Evolutionary conservation across 352 stramenopile genomes (phyloP), one percentile per base, ranked within the genome.

Genomic region (Pythium brachiatum): DNA sequence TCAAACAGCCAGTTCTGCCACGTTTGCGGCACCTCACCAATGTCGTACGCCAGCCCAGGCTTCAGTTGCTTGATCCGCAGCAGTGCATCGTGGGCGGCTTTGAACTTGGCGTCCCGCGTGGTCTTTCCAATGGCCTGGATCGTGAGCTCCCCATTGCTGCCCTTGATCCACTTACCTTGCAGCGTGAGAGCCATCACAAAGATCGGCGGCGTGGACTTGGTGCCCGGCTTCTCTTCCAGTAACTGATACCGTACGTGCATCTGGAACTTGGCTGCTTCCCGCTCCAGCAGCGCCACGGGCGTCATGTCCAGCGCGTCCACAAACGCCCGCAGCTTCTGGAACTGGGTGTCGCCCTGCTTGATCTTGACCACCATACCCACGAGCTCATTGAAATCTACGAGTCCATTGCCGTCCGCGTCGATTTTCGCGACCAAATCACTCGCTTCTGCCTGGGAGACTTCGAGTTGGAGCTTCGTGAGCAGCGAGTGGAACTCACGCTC

Each of bases 51-150:
- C 21, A 90, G 69, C 13, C 83, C 80, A 11, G 83, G 81, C 55
- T 88, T 80, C 9, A 91, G 67, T 50, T 81, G 82, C 38, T 79
- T 75, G 20, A 90, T 70, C 41, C 70, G 75, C 25, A 76, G 66
- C 16, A 92, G 48, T 13, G 69, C 83, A 26, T 72, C 69, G 53
- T 91, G 76, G 1, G 81, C 83, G 38, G 70, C 81, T 51, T 81
- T 80, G 67, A 89, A 86, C 53, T 93, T 93, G 54, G 83, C 81
- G 50, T 93, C 81, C 56, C 78, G 78, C 1, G 79, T 88, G 3
- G 75, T 84, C 54, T 74, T 81, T 0, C 81, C 81, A 3, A 75
- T 57, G 1, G 68, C 69, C 59, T 81, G 72, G 2, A 90, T 63
- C 25, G 44, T 70, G 26, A 66, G 59, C 51, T 79, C 68, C 32